Percentiles rank a stretch among this genome's conserved stretches.
Conservation (phyloP, 1,139 yeast species). For the Blastobotrys raffinosifermentans region DNA sequence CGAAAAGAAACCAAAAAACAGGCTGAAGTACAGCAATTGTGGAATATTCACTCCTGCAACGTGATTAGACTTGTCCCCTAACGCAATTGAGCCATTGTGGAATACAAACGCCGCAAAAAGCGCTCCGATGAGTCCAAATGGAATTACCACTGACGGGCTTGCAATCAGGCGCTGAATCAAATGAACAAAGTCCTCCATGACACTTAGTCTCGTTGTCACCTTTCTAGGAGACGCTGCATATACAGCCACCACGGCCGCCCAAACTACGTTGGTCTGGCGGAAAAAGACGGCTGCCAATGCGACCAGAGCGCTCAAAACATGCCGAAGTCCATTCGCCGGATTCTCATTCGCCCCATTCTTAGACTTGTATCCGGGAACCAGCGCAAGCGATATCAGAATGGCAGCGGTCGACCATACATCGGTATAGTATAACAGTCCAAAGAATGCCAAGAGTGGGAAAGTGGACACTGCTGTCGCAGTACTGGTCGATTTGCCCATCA, state of each 20-base stretch:
- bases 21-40: slow-evolving; percentile 72
- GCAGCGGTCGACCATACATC: slow-evolving; percentile 87
- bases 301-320: slow-evolving; percentile 20
- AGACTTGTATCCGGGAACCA: slow-evolving; percentile 25
- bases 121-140: slow-evolving; percentile 48
- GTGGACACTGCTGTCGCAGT: slow-evolving; percentile 34
- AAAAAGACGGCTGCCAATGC: slow-evolving; percentile 44
- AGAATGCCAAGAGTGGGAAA: slow-evolving; percentile 69
- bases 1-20: slow-evolving; percentile 58
- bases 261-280: slow-evolving; percentile 86
- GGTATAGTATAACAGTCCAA: slow-evolving; percentile 76
- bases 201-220: slow-evolving; percentile 1
- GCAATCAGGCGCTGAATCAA: slow-evolving; percentile 2
- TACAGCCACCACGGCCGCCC: slow-evolving; percentile 60
- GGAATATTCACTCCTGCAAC: slow-evolving; percentile 62
- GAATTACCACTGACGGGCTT: slow-evolving; percentile 29
- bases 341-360: background rate
- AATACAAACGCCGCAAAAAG: slow-evolving; percentile 53
- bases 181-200: slow-evolving; percentile 2
- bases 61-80: slow-evolving; percentile 89
- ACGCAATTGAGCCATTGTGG: slow-evolving; percentile 68
- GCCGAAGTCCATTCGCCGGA: slow-evolving; percentile 6
- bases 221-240: slow-evolving; percentile 12
- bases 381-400: slow-evolving; percentile 46
- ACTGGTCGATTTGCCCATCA: slow-evolving; percentile 2